Evolutionary conservation across 805 yeast genomes (phyloP).

Genomic region (Metschnikowia borealis): DNA sequence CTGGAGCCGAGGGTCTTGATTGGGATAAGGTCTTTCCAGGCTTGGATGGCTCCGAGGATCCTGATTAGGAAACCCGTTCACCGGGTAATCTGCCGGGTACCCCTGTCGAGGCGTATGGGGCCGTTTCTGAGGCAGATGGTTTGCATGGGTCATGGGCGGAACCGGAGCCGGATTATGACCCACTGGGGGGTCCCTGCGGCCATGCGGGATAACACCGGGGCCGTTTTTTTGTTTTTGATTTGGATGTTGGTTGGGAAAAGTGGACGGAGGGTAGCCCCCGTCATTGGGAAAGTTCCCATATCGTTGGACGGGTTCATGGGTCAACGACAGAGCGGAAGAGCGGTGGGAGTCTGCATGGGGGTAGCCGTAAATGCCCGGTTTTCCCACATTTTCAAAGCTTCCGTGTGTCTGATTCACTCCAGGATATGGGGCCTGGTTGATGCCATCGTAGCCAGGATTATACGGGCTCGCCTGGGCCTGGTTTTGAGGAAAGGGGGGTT

Average conservation of each 20-base stretch:
- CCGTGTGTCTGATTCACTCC: background rate
- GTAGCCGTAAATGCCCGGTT: background rate
- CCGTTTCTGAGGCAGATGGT: background rate
- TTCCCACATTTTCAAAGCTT: background rate
- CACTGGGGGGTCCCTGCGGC: background rate
- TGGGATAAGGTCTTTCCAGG: too few species aligned
- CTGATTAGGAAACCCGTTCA: background rate
- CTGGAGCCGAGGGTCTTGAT: background rate
- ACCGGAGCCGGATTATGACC: background rate
- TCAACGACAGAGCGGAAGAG: slow-evolving; percentile 6
- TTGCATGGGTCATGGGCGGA: background rate
- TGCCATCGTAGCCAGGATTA: background rate
- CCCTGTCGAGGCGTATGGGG: background rate
- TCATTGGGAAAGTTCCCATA: background rate
- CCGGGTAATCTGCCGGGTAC: background rate
- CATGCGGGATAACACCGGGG: background rate
- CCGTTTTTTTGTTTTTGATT: background rate
- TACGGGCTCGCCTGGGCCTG: background rate
- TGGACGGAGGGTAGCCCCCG: background rate
- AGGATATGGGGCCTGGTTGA: background rate
- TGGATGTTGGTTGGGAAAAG: background rate
- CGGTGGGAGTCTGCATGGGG: background rate
- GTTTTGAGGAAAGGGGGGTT: too few species aligned
- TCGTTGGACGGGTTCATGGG: background rate
- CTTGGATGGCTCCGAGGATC: too few species aligned